Evolutionary conservation across 306 rosid genomes (phyloP).

Genomic region (Fragaria nilgerrensis): DNA sequence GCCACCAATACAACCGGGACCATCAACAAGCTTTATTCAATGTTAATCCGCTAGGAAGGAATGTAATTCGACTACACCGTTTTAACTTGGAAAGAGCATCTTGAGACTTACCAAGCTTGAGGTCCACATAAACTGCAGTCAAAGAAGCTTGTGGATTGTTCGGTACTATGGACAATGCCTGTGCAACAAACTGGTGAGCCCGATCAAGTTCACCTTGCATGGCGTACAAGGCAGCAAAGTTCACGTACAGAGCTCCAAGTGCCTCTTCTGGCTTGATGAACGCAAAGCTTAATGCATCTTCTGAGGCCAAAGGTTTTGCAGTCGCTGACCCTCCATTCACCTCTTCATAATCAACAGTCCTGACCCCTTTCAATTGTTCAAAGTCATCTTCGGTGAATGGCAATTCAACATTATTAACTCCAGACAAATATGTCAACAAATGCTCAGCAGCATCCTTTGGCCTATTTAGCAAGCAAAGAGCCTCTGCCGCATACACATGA

Average conservation of each 20-base stretch:
- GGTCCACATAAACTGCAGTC: slow-evolving; percentile 81
- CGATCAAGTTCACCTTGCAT: slow-evolving; percentile 78
- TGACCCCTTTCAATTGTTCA: slow-evolving; percentile 58
- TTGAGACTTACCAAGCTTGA: slow-evolving; percentile 65
- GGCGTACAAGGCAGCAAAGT: slow-evolving; percentile 75
- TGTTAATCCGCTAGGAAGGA: slow-evolving; percentile 60
- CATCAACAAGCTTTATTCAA: slow-evolving; percentile 71
- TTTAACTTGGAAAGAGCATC: slow-evolving; percentile 80
- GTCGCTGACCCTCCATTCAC: slow-evolving; percentile 52
- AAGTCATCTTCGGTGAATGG: slow-evolving; percentile 83
- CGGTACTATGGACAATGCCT: slow-evolving; percentile 71
- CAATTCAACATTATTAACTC: slow-evolving; percentile 51
- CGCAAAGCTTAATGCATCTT: slow-evolving; percentile 39
- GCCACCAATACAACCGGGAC: slow-evolving; percentile 44
- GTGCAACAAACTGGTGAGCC: slow-evolving; percentile 54
- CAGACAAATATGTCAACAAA: slow-evolving; percentile 67
- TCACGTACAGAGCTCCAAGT: slow-evolving; percentile 62
- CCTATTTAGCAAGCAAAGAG: slow-evolving; percentile 84
- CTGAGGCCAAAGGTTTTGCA: slow-evolving; percentile 46
- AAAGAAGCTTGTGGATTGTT: slow-evolving; percentile 76
- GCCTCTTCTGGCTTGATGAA: slow-evolving; percentile 96
- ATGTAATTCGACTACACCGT: slow-evolving; percentile 69
- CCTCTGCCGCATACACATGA: slow-evolving; percentile 89
- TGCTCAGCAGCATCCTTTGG: slow-evolving; percentile 83
- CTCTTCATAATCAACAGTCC: slow-evolving; percentile 68